Evolutionary conservation across 208 protist species (phyloP).

Genomic region (Wallacemonas sp.): DNA sequence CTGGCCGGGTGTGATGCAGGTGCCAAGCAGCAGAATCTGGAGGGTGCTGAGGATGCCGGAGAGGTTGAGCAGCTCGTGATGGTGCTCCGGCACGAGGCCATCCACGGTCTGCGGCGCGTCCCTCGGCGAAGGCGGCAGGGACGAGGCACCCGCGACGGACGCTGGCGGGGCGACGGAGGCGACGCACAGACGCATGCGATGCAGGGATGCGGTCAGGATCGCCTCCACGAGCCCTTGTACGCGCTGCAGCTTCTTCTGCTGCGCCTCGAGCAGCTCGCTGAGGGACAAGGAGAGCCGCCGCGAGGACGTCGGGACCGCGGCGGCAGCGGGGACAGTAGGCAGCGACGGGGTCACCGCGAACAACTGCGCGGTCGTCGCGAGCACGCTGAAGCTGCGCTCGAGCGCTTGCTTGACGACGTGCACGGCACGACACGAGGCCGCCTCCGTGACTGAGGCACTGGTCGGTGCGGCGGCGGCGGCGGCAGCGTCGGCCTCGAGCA

Average conservation of each 20-base stretch:
- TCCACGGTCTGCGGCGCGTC: background rate
- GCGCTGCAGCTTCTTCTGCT: conserved; percentile 32
- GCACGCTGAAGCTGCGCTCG: conserved; percentile 17
- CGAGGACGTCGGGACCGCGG: conserved; percentile 18
- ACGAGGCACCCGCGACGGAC: background rate
- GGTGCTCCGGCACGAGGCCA: conserved; percentile 8
- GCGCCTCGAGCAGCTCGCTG: conserved; percentile 36
- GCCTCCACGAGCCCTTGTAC: conserved; percentile 40
- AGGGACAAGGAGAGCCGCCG: conserved; percentile 16
- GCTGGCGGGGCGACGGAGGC: background rate
- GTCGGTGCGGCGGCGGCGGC: background rate
- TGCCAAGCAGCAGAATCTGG: conserved; percentile 73
- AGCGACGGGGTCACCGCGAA: conserved; percentile 35
- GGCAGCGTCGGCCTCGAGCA: conserved; percentile 27
- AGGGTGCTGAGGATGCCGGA: conserved; percentile 63
- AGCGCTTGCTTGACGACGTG: conserved; percentile 36
- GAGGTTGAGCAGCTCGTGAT: conserved; percentile 27
- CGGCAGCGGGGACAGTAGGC: too few species aligned
- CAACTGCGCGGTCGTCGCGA: conserved; percentile 18
- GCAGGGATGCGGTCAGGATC: conserved; percentile 25
- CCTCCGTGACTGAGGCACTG: background rate
- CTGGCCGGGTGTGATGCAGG: conserved; percentile 34
- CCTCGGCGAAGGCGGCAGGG: background rate
- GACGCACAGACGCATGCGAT: conserved; percentile 26
- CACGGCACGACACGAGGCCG: conserved; percentile 34